phyloP scores from a whole-genome alignment of 1,139 yeast genomes.

The Nakaseomyces nivariensis region DNA sequence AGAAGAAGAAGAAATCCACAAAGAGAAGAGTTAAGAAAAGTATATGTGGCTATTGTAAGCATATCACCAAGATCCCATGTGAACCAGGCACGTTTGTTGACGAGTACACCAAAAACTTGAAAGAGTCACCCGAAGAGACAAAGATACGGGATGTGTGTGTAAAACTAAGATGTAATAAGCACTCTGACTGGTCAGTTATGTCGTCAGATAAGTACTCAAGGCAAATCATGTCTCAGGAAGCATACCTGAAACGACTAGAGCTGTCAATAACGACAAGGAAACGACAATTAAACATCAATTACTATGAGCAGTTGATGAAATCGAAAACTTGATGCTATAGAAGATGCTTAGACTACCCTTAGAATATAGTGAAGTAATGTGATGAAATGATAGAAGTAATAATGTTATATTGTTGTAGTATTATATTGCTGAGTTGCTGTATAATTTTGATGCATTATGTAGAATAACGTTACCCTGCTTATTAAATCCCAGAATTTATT shows the following conservation, averaged over 20 bases:
- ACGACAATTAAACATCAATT: slow-evolving; percentile 22
- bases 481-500: too few relatives aligned
- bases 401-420: too few relatives aligned
- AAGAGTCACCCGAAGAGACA: slow-evolving; percentile 8
- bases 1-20: slow-evolving; percentile 9
- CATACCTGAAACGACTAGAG: slow-evolving; percentile 19
- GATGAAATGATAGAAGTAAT: too few relatives aligned
- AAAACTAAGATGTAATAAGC: slow-evolving; percentile 21
- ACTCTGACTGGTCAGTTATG: slow-evolving; percentile 25
- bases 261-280: slow-evolving; percentile 21
- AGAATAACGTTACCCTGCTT: too few relatives aligned
- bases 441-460: too few relatives aligned
- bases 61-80: slow-evolving; percentile 9
- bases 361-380: too few relatives aligned
- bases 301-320: slow-evolving; percentile 15
- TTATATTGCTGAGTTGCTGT: too few relatives aligned
- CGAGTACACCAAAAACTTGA: slow-evolving; percentile 6
- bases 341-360: too few relatives aligned
- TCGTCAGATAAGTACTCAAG: slow-evolving; percentile 15
- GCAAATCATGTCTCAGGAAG: slow-evolving; percentile 19
- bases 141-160: slow-evolving; percentile 18
- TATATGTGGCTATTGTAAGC: slow-evolving; percentile 23
- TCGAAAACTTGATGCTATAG: background rate
- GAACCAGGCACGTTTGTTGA: slow-evolving; percentile 14
- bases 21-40: slow-evolving; percentile 9